A percentile compares a stretch with the other conserved stretches of the same genome.
phyloP scores from a whole-genome alignment of 352 stramenopile species.

The Phytophthora hybrid region DNA sequence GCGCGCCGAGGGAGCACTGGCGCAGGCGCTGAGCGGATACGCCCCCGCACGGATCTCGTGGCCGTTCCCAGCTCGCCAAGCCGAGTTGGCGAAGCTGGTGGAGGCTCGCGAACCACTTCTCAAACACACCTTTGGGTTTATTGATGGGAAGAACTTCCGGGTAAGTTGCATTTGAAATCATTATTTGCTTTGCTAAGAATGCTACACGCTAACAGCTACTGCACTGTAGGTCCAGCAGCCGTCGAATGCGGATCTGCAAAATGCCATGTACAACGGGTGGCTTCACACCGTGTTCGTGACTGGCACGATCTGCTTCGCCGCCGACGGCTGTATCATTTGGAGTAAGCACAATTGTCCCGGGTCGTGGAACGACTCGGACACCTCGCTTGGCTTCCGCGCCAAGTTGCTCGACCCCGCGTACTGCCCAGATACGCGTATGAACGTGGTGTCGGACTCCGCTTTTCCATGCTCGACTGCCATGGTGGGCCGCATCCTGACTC shows the following conservation, averaged over 20 bases:
- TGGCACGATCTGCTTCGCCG: too few relatives aligned
- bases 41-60: conserved; percentile 1
- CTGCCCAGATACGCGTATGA: too few relatives aligned
- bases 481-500: too few relatives aligned
- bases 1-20: background rate
- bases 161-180: background rate
- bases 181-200: background rate
- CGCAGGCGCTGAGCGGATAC: background rate
- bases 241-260: too few relatives aligned
- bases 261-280: conserved; percentile 7
- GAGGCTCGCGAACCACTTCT: conserved; percentile 36
- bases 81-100: conserved; percentile 20
- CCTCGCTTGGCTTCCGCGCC: too few relatives aligned
- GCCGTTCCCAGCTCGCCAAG: conserved; percentile 3
- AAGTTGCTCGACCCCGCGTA: too few relatives aligned
- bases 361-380: too few relatives aligned
- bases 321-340: too few relatives aligned
- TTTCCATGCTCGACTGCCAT: too few relatives aligned
- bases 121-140: conserved; percentile 35
- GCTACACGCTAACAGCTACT: background rate
- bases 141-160: conserved; percentile 12
- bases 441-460: too few relatives aligned
- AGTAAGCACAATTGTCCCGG: too few relatives aligned
- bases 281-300: background rate
- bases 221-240: conserved; percentile 13